Conservation (phyloP, 2,329 filamentous ascomycete species). For the Pyrenophora graminea region DNA sequence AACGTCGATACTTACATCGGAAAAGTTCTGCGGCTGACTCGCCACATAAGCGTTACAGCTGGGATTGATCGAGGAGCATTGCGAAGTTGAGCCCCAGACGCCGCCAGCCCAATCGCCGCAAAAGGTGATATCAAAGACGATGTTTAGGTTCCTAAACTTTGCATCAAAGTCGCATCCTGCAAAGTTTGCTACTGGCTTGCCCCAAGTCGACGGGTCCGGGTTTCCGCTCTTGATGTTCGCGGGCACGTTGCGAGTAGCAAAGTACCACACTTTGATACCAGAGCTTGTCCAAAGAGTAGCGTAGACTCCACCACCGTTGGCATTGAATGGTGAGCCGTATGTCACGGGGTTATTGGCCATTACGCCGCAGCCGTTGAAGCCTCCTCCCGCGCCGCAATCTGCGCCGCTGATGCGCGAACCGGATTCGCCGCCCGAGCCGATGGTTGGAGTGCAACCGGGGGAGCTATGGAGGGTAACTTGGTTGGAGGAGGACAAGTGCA, state of each 20-base stretch:
- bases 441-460: conserved; percentile 37
- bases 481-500: conserved; percentile 44
- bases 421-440: conserved; percentile 40
- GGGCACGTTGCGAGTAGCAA: conserved; percentile 47
- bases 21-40: conserved; percentile 43
- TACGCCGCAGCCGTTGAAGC: conserved; percentile 42
- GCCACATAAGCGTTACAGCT: conserved; percentile 48
- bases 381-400: conserved; percentile 45
- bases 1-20: conserved; percentile 30
- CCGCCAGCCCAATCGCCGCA: conserved; percentile 61
- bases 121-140: conserved; percentile 58
- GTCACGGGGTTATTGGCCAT: conserved; percentile 32
- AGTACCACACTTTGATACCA: conserved; percentile 55
- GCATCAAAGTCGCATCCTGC: conserved; percentile 43
- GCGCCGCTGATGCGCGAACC: conserved; percentile 32
- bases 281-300: conserved; percentile 49
- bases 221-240: conserved; percentile 46
- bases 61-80: conserved; percentile 36
- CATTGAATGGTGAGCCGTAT: conserved; percentile 48
- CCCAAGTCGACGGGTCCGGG: conserved; percentile 51
- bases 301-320: conserved; percentile 50
- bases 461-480: conserved; percentile 47
- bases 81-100: conserved; percentile 44
- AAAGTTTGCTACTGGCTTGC: conserved; percentile 46
- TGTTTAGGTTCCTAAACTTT: conserved; percentile 44